Evolutionary conservation across 2,329 filamentous ascomycete genomes (phyloP).

Genomic region (Epichloe gansuensis): DNA sequence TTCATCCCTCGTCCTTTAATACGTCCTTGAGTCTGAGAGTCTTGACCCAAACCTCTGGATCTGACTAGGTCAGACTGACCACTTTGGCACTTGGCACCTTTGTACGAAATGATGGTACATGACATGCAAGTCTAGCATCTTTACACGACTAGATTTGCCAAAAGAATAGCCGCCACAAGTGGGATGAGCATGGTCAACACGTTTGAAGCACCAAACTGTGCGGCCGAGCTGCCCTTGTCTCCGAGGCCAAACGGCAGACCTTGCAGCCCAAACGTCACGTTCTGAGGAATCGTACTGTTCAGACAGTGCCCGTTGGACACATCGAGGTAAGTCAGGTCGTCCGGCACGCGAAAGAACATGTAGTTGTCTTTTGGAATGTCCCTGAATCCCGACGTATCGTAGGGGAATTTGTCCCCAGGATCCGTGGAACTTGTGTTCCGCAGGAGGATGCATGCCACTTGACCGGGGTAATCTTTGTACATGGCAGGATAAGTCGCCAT

Average conservation of each 20-base stretch:
- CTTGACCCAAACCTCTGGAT: no score
- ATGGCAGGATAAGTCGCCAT: slow-evolving; percentile 54
- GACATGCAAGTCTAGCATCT: neutral
- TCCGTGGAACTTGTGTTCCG: slow-evolving; percentile 65
- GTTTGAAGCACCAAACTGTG: slow-evolving; percentile 10
- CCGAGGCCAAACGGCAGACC: slow-evolving; percentile 38
- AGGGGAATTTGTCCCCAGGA: slow-evolving; percentile 53
- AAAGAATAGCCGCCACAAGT: slow-evolving; percentile 10
- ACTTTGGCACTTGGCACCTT: neutral
- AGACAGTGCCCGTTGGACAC: slow-evolving; percentile 55
- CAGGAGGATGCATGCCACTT: slow-evolving; percentile 66
- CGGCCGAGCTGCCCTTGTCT: slow-evolving; percentile 18
- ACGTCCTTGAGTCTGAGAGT: no score
- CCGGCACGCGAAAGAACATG: slow-evolving; percentile 67
- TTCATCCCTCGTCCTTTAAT: no score
- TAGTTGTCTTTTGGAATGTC: slow-evolving; percentile 51
- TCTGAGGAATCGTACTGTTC: slow-evolving; percentile 52
- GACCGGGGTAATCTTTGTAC: slow-evolving; percentile 51
- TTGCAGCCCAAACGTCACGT: slow-evolving; percentile 57
- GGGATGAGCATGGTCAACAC: slow-evolving; percentile 10
- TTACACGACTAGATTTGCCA: slow-evolving; percentile 7
- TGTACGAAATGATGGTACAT: neutral
- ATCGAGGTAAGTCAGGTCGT: slow-evolving; percentile 55
- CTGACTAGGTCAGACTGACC: neutral
- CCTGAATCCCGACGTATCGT: slow-evolving; percentile 61